Conservation (phyloP, 345 rosid species). For the Crucihimalaya himalaica region DNA sequence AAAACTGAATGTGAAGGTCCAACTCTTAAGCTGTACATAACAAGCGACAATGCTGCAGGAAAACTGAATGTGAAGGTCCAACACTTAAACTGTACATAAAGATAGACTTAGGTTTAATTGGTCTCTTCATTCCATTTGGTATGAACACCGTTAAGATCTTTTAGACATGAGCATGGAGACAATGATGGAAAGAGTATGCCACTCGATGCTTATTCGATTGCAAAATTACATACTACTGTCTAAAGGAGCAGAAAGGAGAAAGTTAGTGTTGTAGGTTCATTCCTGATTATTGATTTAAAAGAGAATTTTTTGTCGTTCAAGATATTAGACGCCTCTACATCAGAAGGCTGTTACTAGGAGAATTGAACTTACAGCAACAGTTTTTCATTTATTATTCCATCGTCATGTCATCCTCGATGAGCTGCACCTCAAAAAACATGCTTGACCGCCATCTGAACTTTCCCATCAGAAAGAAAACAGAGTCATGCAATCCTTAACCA, state of each 20-base stretch:
- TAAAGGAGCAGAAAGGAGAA: neutral
- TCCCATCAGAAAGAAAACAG: constrained; percentile 17
- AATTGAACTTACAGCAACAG: constrained; percentile 5
- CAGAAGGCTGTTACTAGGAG: constrained; percentile 9
- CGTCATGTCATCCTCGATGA: constrained; percentile 19
- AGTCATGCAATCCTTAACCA: constrained; percentile 21
- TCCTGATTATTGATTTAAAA: neutral
- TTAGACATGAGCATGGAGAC: constrained; percentile 3
- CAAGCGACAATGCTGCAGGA: constrained; percentile 15
- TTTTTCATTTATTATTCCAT: constrained; percentile 9
- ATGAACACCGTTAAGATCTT: too few species aligned
- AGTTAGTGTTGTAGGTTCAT: constrained; percentile 16
- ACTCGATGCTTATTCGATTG: neutral
- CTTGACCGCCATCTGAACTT: constrained; percentile 15
- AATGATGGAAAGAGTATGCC: neutral
- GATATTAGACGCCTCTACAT: neutral
- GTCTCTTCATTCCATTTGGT: too few species aligned
- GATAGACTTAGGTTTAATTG: too few species aligned
- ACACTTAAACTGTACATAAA: too few species aligned
- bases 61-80: too few species aligned
- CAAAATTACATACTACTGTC: neutral
- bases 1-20: constrained; percentile 19
- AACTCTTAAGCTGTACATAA: constrained; percentile 11
- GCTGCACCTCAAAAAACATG: constrained; percentile 17
- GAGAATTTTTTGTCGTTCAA: neutral